Percentiles rank a stretch among this genome's conserved stretches.
phyloP scores from a whole-genome alignment of 2,329 filamentous ascomycete genomes.

The Microdochium bolleyi region DNA sequence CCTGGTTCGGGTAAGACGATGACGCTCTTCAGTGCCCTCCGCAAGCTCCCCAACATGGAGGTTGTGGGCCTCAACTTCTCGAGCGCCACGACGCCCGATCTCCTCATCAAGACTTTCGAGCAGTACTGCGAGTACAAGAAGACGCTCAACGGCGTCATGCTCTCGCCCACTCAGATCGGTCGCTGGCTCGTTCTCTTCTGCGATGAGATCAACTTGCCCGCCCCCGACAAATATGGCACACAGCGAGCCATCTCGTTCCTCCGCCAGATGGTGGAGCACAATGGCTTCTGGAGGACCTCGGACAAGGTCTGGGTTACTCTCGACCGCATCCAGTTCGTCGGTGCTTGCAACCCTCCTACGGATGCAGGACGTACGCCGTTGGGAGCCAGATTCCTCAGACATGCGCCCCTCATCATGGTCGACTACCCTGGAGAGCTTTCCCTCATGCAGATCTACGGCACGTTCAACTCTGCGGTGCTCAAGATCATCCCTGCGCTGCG shows the following conservation, averaged over 20 bases:
- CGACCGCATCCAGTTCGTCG: conserved; percentile 97
- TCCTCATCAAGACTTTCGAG: conserved; percentile 98
- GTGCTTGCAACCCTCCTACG: conserved; percentile 95
- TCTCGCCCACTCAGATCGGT: conserved; percentile 93
- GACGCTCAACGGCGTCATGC: conserved; percentile 89
- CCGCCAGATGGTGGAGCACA: conserved; percentile 94
- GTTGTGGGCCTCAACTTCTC: conserved; percentile 99
- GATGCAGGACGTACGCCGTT: conserved; percentile 94
- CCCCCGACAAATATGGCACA: conserved; percentile 94
- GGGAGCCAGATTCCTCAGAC: conserved; percentile 86
- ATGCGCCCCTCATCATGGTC: conserved; percentile 98
- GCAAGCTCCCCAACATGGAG: conserved; percentile 97
- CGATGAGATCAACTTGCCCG: conserved; percentile 97
- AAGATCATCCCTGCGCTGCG: conserved; percentile 95
- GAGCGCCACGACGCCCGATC: conserved; percentile 93
- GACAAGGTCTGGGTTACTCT: conserved; percentile 98
- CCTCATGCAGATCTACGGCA: conserved; percentile 94
- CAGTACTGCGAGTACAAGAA: conserved; percentile 99
- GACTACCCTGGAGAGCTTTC: conserved; percentile 96
- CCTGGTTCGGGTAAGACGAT: conserved; percentile 99
- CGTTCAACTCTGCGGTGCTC: conserved; percentile 91
- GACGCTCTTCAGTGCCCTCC: conserved; percentile 95
- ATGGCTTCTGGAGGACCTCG: conserved; percentile 96
- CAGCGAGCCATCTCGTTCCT: conserved; percentile 97
- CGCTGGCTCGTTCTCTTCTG: conserved; percentile 98